Percentiles rank a stretch among this genome's conserved stretches.
phyloP scores from a whole-genome alignment of 352 stramenopile species.

The Aphanomyces stellatus region DNA sequence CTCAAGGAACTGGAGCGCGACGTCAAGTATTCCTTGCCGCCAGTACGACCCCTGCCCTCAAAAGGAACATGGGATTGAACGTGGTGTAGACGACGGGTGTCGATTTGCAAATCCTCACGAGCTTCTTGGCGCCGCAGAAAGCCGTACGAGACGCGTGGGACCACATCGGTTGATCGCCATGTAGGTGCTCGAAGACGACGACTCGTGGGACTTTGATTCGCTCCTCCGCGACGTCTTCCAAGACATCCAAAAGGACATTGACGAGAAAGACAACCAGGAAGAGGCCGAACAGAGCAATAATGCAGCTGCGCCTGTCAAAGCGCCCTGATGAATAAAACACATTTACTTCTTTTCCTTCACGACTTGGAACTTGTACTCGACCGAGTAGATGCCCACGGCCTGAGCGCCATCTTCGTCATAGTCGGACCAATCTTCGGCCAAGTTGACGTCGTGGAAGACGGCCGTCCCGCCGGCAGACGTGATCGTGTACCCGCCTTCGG shows the following conservation, averaged over 20 bases:
- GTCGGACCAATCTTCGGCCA: slow-evolving; percentile 78
- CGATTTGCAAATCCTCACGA: slow-evolving; percentile 58
- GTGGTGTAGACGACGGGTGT: slow-evolving; percentile 34
- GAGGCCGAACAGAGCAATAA: slow-evolving; percentile 7
- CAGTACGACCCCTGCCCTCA: slow-evolving; percentile 23
- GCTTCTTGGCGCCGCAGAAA: slow-evolving; percentile 55
- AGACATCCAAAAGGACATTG: slow-evolving; percentile 66
- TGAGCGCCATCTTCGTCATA: slow-evolving; percentile 76
- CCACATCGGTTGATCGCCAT: too few relatives aligned
- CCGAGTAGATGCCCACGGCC: slow-evolving; percentile 61
- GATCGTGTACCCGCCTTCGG: slow-evolving; percentile 66
- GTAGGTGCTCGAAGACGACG: slow-evolving; percentile 56
- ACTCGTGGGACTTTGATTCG: slow-evolving; percentile 65
- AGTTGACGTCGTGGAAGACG: slow-evolving; percentile 71
- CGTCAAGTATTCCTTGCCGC: slow-evolving; percentile 69
- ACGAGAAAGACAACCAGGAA: slow-evolving; percentile 57
- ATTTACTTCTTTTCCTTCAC: slow-evolving; percentile 45
- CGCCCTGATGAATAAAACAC: neutral
- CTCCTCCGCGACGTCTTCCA: slow-evolving; percentile 72
- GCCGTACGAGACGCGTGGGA: too few relatives aligned
- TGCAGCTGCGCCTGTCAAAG: too few relatives aligned
- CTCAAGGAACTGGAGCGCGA: slow-evolving; percentile 71
- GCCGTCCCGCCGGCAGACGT: slow-evolving; percentile 44
- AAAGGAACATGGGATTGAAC: too few relatives aligned
- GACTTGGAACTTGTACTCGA: slow-evolving; percentile 78